Evolutionary conservation across 768 basidiomycete genomes (phyloP), one percentile per base, ranked within the genome.

Genomic region (Kwoniella botswanensis): DNA sequence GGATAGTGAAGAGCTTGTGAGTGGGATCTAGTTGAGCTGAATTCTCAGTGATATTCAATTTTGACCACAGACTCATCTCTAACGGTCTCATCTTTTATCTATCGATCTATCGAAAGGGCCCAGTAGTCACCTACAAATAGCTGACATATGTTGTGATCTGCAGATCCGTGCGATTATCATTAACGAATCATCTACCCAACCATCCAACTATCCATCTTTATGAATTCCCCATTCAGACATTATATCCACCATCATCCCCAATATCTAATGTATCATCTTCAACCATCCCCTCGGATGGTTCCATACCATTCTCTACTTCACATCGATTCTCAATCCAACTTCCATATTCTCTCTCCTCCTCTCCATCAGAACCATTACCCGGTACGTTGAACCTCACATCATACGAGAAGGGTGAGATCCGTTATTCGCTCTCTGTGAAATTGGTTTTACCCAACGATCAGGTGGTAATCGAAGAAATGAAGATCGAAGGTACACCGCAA

Each of bases 361-460:
- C 46, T 9, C 3, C 56, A n/a, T 43, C n/a, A 26, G 17, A 53
- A 10, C 52, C 64, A 41, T 62, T 82, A 21, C 82, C 82, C 11
- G 82, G 80, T 2, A 79, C 79, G 24, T 74, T 82, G 10, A 76
- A 82, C 62, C 67, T 82, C 13, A 63, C 72, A 11, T 41, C 74
- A 6, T 68, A 57, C 18, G 65, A 74, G 11, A 67, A 71, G 54
- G 82, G 82, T 15, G 76, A 80, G 50, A 67, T 82, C 26, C 67
- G 71, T 21, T 82, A 75, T 72, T 29, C 69, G 4, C 62, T 82
- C 1, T 46, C 56, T 13, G 78, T 79, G 50, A 59, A 54, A n/a
- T 71, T 79, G 13, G 18, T 59, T 9, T 53, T 75, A 12, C n/a
- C 72, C 10, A 53, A 60, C 46, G 72, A 68, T 11, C 67, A 67